phyloP scores from a whole-genome alignment of 73 alveolate species.

The Breviolum minutum region DNA sequence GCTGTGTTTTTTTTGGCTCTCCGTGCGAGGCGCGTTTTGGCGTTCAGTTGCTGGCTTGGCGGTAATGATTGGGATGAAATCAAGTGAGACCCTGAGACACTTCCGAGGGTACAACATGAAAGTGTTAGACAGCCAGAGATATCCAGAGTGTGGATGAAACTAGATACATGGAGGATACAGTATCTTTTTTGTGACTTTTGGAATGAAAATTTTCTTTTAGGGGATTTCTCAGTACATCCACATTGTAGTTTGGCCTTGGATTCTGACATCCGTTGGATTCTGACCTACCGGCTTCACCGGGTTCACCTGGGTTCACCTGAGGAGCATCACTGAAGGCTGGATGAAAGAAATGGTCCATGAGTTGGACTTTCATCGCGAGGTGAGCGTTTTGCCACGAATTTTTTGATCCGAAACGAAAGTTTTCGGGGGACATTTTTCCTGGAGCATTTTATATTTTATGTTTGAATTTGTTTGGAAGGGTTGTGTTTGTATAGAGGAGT shows the following conservation, averaged over 20 bases:
- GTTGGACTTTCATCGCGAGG: constrained; percentile 91
- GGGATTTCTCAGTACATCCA: too few species aligned
- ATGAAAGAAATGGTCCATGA: constrained; percentile 89
- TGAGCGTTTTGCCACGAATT: background rate
- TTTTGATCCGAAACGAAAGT: too few species aligned
- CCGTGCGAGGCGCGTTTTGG: constrained; percentile 41
- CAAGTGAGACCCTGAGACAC: background rate
- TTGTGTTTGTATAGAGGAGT: too few species aligned
- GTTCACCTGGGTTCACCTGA: background rate
- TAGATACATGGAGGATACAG: too few species aligned
- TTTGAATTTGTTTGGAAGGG: too few species aligned
- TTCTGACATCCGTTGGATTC: too few species aligned
- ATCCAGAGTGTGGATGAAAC: too few species aligned
- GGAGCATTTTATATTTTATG: background rate
- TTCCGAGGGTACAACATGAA: too few species aligned
- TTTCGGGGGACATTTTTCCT: background rate
- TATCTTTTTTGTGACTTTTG: too few species aligned
- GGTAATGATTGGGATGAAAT: constrained; percentile 73
- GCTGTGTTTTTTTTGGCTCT: background rate
- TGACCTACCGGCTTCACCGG: background rate
- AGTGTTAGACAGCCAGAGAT: too few species aligned
- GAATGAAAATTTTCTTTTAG: too few species aligned
- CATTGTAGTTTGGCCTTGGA: too few species aligned
- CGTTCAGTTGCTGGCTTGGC: constrained; percentile 82
- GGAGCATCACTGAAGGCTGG: constrained; percentile 91